phyloP scores from a whole-genome alignment of 768 basidiomycete genomes.

The Russula griseocarnosa region DNA sequence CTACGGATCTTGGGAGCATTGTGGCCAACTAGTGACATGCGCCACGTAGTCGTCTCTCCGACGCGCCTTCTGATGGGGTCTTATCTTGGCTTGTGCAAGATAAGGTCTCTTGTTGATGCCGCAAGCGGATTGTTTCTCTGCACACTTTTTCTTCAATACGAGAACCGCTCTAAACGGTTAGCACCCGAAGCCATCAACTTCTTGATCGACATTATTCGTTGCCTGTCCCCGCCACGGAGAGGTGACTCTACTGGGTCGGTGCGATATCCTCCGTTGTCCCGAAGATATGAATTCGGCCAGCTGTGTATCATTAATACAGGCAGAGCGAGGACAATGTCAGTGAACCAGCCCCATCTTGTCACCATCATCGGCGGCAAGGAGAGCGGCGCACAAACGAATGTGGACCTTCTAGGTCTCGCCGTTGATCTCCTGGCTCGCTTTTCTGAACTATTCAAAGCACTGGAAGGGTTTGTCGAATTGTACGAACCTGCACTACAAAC shows the following conservation, averaged over 20 bases:
- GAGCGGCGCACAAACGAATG: slow-evolving; percentile 62
- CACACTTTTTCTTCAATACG: slow-evolving; percentile 81
- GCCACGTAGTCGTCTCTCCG: slow-evolving; percentile 83
- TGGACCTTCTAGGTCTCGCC: slow-evolving; percentile 60
- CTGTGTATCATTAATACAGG: slow-evolving; percentile 39
- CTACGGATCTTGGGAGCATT: slow-evolving; percentile 74
- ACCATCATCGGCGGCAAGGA: slow-evolving; percentile 38
- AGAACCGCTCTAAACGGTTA: slow-evolving; percentile 75
- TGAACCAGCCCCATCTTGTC: slow-evolving; percentile 47
- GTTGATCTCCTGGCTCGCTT: slow-evolving; percentile 63
- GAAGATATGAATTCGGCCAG: slow-evolving; percentile 58
- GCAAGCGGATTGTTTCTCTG: slow-evolving; percentile 86
- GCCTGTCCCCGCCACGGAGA: slow-evolving; percentile 67
- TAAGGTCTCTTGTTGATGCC: slow-evolving; percentile 71
- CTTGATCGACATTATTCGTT: slow-evolving; percentile 60
- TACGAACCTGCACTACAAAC: slow-evolving; percentile 64
- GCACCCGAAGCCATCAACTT: slow-evolving; percentile 91
- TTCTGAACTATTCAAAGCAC: slow-evolving; percentile 70
- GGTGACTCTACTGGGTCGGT: slow-evolving; percentile 46
- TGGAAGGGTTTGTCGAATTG: slow-evolving; percentile 83
- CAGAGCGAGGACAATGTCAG: slow-evolving; percentile 40
- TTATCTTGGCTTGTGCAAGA: slow-evolving; percentile 80
- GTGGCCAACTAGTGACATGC: slow-evolving; percentile 95
- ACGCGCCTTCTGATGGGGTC: slow-evolving; percentile 85
- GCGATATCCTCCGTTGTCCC: slow-evolving; percentile 68